Conservation (phyloP, 2,329 filamentous ascomycete genomes). For the Sclerotinia spermophila region DNA sequence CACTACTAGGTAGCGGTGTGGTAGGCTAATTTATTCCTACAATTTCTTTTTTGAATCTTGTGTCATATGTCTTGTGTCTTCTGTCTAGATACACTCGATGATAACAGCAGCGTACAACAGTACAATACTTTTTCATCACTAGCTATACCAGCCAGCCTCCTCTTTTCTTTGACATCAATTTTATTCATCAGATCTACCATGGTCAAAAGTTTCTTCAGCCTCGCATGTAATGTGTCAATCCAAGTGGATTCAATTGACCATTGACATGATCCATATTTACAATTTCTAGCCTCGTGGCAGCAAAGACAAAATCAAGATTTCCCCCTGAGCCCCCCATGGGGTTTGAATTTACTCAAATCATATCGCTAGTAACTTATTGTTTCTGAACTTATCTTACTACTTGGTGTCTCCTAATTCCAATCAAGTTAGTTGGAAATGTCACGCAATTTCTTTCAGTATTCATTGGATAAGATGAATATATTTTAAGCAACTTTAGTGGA, state of each 20-base stretch:
- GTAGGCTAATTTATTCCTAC: not conserved
- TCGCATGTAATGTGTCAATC: conserved; percentile 13
- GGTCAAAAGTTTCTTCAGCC: not conserved
- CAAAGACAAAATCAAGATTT: not conserved
- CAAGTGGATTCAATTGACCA: not conserved
- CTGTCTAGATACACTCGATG: not conserved
- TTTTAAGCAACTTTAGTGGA: not conserved
- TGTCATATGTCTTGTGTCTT: too few species aligned
- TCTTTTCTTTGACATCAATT: not conserved
- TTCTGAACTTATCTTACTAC: not conserved
- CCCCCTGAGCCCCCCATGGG: not conserved
- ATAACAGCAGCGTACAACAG: too few species aligned
- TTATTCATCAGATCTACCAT: not conserved
- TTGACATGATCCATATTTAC: conserved; percentile 5
- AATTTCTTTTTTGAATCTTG: not conserved
- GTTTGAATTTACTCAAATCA: conserved; percentile 1
- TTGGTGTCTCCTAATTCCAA: not conserved
- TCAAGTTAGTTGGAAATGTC: not conserved
- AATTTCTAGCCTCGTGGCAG: conserved; percentile 3
- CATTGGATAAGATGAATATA: not conserved
- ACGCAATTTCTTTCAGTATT: not conserved
- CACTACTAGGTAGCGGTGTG: not conserved
- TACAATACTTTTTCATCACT: not conserved
- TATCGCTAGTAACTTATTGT: not conserved
- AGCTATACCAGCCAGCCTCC: not conserved